Evolutionary conservation across 2,329 filamentous ascomycete species (phyloP).

Genomic region (Hyphodiscus sp.): DNA sequence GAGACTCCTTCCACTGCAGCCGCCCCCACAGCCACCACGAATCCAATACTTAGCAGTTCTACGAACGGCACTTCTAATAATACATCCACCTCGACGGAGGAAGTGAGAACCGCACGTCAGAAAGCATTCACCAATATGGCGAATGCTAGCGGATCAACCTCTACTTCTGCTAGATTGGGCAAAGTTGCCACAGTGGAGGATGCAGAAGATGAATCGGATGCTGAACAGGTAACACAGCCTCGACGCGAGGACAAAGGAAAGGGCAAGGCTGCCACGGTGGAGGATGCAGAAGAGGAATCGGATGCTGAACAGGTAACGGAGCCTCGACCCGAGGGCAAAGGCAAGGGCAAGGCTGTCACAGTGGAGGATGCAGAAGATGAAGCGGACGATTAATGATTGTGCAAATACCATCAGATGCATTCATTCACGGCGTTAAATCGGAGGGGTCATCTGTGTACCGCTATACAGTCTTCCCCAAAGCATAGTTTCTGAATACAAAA

Average conservation of each 20-base stretch:
- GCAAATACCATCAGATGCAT: neutral
- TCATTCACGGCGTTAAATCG: neutral
- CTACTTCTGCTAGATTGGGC: constrained; percentile 6
- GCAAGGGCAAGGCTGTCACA: constrained; percentile 34
- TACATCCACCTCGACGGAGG: constrained; percentile 11
- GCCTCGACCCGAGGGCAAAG: constrained; percentile 29
- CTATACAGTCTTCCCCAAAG: neutral
- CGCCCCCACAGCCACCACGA: constrained; percentile 23
- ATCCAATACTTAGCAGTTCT: constrained; percentile 19
- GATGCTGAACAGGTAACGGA: constrained; percentile 13
- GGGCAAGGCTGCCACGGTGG: no score
- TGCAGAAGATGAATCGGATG: no score
- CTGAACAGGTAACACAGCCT: no score
- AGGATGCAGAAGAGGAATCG: no score
- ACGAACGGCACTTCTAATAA: constrained; percentile 23
- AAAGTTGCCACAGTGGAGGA: no score
- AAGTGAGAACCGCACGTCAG: no score
- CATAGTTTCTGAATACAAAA: neutral
- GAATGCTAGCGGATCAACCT: constrained; percentile 1
- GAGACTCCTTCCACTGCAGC: constrained; percentile 15
- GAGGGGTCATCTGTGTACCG: neutral
- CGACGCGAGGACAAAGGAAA: no score
- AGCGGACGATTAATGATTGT: neutral
- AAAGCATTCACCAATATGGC: neutral
- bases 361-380: constrained; percentile 5